phyloP scores from a whole-genome alignment of 2,329 filamentous ascomycete genomes.

The Paecilomyces niveus region DNA sequence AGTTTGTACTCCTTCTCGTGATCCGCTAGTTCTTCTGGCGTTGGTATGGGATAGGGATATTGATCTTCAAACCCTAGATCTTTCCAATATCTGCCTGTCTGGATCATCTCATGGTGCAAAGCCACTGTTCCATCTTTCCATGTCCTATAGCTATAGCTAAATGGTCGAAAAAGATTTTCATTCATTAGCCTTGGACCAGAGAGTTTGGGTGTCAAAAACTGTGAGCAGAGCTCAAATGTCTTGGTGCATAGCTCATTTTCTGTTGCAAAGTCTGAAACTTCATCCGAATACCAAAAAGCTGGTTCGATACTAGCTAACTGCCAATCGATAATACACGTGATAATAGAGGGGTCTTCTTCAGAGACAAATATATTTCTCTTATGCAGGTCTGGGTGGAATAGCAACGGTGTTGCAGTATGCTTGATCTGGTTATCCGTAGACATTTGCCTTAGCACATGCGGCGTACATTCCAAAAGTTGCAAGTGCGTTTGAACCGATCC shows the following conservation, averaged over 20 bases:
- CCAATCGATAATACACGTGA: slow-evolving; percentile 29
- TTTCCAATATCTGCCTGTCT: slow-evolving; percentile 23
- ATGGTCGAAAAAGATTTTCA: slow-evolving; percentile 21
- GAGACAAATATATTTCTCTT: slow-evolving; percentile 28
- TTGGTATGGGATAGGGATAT: slow-evolving; percentile 24
- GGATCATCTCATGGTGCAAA: slow-evolving; percentile 23
- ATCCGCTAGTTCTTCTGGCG: slow-evolving; percentile 15
- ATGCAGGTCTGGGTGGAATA: slow-evolving; percentile 25
- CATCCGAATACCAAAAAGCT: slow-evolving; percentile 22
- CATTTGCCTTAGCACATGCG: slow-evolving; percentile 22
- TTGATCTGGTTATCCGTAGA: slow-evolving; percentile 18
- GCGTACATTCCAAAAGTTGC: slow-evolving; percentile 22
- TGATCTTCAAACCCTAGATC: slow-evolving; percentile 29
- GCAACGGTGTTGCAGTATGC: slow-evolving; percentile 10
- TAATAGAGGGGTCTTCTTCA: slow-evolving; percentile 17
- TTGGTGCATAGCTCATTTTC: slow-evolving; percentile 15
- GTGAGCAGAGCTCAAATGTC: slow-evolving; percentile 22
- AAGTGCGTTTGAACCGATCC: slow-evolving; percentile 28
- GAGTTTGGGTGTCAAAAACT: slow-evolving; percentile 16
- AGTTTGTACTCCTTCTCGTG: slow-evolving; percentile 23
- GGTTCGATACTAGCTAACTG: slow-evolving; percentile 24
- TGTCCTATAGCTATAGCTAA: slow-evolving; percentile 22
- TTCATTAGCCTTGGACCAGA: slow-evolving; percentile 18
- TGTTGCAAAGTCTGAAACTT: slow-evolving; percentile 20
- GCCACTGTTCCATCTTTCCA: slow-evolving; percentile 21